Conservation (phyloP, 1,284 basidiomycete genomes). For the Somion occarium region DNA sequence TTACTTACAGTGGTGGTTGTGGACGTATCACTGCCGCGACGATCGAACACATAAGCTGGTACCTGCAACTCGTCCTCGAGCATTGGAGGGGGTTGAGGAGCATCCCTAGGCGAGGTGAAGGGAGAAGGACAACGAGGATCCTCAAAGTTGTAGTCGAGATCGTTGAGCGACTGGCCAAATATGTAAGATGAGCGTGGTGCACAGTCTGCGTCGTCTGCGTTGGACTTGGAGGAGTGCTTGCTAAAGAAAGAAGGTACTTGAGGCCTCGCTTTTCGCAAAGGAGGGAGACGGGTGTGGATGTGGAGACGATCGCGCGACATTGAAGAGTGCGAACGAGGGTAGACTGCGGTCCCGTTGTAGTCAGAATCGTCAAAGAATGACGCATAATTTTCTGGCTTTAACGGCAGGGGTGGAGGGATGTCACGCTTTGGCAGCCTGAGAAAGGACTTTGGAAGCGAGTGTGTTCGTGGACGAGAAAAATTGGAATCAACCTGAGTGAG, state of each 20-base stretch:
- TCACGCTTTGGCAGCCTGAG: constrained; percentile 5
- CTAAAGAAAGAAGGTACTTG: constrained; percentile 16
- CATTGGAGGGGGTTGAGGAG: background rate
- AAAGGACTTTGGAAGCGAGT: constrained; percentile 14
- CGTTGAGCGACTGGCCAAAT: background rate
- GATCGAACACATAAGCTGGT: constrained; percentile 23
- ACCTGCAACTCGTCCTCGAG: constrained; percentile 9
- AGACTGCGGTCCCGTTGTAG: constrained; percentile 9
- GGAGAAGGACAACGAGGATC: constrained; percentile 12
- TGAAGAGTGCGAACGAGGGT: background rate
- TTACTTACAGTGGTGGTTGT: constrained; percentile 21
- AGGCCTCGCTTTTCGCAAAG: constrained; percentile 23
- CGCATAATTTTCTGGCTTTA: constrained; percentile 9
- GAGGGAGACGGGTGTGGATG: constrained; percentile 23
- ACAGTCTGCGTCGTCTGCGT: background rate
- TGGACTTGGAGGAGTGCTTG: constrained; percentile 1
- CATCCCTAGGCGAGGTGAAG: constrained; percentile 4
- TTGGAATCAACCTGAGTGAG: background rate
- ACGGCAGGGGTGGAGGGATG: constrained; percentile 7
- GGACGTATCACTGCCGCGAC: constrained; percentile 25
- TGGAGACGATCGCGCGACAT: constrained; percentile 9
- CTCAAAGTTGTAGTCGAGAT: constrained; percentile 2
- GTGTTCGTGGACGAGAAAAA: constrained; percentile 14
- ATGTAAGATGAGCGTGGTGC: background rate
- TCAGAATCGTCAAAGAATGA: constrained; percentile 19